Percentiles rank a stretch among this genome's conserved stretches.
Conservation (phyloP, 345 rosid genomes). For the Aethionema arabicum region DNA sequence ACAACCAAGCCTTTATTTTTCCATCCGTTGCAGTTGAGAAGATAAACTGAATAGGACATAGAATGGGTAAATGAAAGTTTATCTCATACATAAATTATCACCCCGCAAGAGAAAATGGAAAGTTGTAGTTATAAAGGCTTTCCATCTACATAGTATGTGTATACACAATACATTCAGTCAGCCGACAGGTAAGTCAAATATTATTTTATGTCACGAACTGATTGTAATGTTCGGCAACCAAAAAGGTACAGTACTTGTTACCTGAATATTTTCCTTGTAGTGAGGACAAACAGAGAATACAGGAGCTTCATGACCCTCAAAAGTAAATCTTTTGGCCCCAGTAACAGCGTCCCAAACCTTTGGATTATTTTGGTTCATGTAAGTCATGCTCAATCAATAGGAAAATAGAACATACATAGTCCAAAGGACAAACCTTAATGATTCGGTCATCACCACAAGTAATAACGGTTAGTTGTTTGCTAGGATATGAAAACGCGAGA, state of each 20-base stretch:
- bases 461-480: constrained; percentile 62
- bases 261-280: constrained; percentile 81
- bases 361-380: constrained; percentile 31
- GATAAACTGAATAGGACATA: constrained; percentile 50
- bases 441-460: constrained; percentile 84
- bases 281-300: constrained; percentile 84
- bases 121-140: not conserved
- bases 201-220: constrained; percentile 11
- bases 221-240: not conserved
- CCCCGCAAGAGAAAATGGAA: not conserved
- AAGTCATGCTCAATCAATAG: constrained; percentile 19
- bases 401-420: constrained; percentile 1
- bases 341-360: constrained; percentile 88
- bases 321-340: constrained; percentile 50
- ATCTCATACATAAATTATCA: not conserved
- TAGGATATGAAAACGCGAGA: constrained; percentile 76
- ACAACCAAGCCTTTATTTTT: constrained; percentile 86
- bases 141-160: not conserved
- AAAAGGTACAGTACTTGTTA: constrained; percentile 31
- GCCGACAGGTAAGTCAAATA: not conserved
- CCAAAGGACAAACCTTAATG: constrained; percentile 59
- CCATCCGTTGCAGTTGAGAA: constrained; percentile 81
- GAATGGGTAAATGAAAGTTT: constrained; percentile 13
- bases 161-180: constrained; percentile 6
- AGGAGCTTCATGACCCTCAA: constrained; percentile 91